phyloP scores from a whole-genome alignment of 805 yeast species.

The Zygoascus flipseniorum region DNA sequence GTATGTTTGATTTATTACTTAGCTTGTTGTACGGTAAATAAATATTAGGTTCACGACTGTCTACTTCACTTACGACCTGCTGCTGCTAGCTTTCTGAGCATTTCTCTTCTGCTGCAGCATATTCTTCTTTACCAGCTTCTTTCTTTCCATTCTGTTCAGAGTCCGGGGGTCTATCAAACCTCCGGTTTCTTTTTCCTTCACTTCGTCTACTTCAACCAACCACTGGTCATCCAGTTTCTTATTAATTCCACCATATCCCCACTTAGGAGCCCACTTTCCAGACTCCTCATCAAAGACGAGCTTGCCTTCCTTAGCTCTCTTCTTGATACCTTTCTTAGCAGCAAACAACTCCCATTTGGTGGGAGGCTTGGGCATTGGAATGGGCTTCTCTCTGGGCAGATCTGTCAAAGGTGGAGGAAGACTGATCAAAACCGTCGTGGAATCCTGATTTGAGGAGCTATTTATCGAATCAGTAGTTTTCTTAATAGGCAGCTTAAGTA shows the following conservation, averaged over 20 bases:
- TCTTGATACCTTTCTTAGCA: conserved; percentile 84
- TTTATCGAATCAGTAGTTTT: conserved; percentile 68
- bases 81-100: conserved; percentile 22
- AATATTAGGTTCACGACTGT: background rate
- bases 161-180: conserved; percentile 76
- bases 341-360: conserved; percentile 98
- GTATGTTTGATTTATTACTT: background rate
- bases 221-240: conserved; percentile 83
- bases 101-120: conserved; percentile 79
- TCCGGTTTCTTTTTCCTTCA: conserved; percentile 30
- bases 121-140: conserved; percentile 76
- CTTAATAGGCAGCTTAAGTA: conserved; percentile 80
- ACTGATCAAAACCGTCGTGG: conserved; percentile 72
- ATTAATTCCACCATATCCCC: conserved; percentile 96
- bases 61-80: background rate
- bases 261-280: conserved; percentile 95
- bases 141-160: conserved; percentile 72
- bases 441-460: conserved; percentile 45
- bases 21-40: background rate
- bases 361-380: conserved; percentile 86
- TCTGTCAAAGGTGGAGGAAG: conserved; percentile 77
- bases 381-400: conserved; percentile 90
- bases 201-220: conserved; percentile 89
- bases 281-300: conserved; percentile 80
- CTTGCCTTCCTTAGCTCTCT: conserved; percentile 85